phyloP scores from a whole-genome alignment of 2,329 filamentous ascomycete genomes.

The Calonectria pseudoreteaudii region DNA sequence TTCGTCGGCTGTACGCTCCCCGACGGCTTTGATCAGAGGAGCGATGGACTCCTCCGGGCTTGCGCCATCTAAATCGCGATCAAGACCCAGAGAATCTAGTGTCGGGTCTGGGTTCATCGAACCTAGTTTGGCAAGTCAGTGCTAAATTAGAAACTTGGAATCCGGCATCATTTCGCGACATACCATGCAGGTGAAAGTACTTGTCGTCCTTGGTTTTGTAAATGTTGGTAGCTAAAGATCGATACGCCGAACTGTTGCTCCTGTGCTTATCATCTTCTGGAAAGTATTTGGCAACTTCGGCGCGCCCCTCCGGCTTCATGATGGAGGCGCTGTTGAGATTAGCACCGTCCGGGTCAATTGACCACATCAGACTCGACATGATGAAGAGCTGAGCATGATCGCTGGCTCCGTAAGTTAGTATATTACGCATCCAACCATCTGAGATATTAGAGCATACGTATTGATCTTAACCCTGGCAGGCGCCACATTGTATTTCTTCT shows the following conservation, averaged over 20 bases:
- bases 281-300: neutral
- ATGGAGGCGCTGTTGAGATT: neutral
- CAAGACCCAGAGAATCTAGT: neutral
- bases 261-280: neutral
- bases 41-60: neutral
- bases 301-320: neutral
- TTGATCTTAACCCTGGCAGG: constrained; percentile 58
- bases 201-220: neutral
- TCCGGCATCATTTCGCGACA: neutral
- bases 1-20: neutral
- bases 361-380: constrained; percentile 12
- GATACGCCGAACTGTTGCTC: neutral
- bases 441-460: constrained; percentile 45
- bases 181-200: neutral
- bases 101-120: neutral
- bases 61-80: neutral
- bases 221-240: neutral
- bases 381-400: constrained; percentile 14
- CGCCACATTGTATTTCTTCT: constrained; percentile 57
- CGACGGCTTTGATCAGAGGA: neutral
- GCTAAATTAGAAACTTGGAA: neutral
- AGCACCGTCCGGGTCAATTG: neutral
- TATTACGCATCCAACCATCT: no score
- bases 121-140: neutral
- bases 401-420: neutral